phyloP scores from a whole-genome alignment of 2,329 filamentous ascomycete genomes.

The Epichloe sylvatica region DNA sequence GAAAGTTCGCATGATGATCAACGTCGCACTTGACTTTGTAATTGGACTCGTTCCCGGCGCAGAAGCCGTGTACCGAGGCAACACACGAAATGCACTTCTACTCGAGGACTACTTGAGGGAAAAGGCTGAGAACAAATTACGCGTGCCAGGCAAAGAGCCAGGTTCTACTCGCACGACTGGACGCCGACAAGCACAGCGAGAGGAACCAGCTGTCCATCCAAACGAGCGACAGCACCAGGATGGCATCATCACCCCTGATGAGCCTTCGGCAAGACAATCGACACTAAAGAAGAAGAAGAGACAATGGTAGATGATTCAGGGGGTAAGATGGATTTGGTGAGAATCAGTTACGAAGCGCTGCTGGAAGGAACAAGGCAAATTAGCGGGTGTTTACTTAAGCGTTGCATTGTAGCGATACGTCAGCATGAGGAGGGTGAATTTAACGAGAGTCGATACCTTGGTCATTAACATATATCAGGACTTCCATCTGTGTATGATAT shows the following conservation, averaged over 20 bases:
- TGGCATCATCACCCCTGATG: background rate
- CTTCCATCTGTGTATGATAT: too few species aligned
- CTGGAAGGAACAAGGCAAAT: too few species aligned
- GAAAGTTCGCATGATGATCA: conserved; percentile 61
- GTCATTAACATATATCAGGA: too few species aligned
- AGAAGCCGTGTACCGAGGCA: conserved; percentile 60
- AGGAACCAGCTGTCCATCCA: conserved; percentile 4
- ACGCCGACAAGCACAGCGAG: conserved; percentile 27
- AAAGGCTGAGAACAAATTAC: conserved; percentile 47
- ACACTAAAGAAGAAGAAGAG: background rate
- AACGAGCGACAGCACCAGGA: background rate
- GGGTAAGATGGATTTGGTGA: too few species aligned
- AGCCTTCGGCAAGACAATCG: background rate
- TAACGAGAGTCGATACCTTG: too few species aligned
- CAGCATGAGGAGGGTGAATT: too few species aligned
- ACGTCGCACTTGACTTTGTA: conserved; percentile 60
- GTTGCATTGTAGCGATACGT: too few species aligned
- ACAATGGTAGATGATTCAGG: too few species aligned
- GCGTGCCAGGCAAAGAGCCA: conserved; percentile 28
- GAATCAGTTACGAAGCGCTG: too few species aligned
- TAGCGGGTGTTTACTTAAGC: too few species aligned
- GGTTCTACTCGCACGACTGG: conserved; percentile 37
- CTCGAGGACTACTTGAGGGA: conserved; percentile 55
- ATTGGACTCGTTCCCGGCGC: conserved; percentile 59
- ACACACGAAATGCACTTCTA: conserved; percentile 60